Evolutionary conservation across 306 rosid species (phyloP), one percentile per base, ranked within the genome.

Genomic region (Rosa multiflora): DNA sequence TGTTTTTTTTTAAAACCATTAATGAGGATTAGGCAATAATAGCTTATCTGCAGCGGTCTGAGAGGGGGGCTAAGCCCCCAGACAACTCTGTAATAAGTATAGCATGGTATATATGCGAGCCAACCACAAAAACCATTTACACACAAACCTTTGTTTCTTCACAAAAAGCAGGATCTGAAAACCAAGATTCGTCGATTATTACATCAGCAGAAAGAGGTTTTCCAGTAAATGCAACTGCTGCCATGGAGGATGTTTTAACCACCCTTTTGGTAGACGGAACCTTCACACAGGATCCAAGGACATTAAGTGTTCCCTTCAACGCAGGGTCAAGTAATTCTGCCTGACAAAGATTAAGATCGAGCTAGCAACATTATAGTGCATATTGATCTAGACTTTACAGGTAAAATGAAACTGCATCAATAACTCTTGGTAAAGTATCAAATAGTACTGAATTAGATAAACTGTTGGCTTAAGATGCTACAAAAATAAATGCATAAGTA

Each of bases 301-400:
- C 68, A 29, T 70, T 81, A 9, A 81, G 59, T 8, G 81, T 76
- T 81, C 84, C 84, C 48, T 69, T 81, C 76, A 81, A 32, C 4
- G 86, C 86, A 2, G 86, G 86, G 11, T 79, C 81, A 8, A 83
- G 8, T 23, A 79, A 7, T 11, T 83, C 81, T 9, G 20, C 74
- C 86, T 83, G 72, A 42, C 20, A 72, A 13, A 44, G 1, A 2
- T n/a, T 8, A 26, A 26, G 29, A n/a, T n/a, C n/a, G n/a, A 26
- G 29, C 29, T 26, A 26, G 29, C 29, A 26, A 26, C 29, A 26
- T 26, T 26, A 26, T 26, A 26, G 29, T 26, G 29, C 29, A 26
- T 26, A 26, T 26, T 26, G 29, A 26, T 26, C 29, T 26, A 26
- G 29, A 26, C 29, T 26, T 26, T 26, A 26, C 29, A 26, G 29